Evolutionary conservation across 2,329 filamentous ascomycete genomes (phyloP).

Genomic region (Colletotrichum sp.): DNA sequence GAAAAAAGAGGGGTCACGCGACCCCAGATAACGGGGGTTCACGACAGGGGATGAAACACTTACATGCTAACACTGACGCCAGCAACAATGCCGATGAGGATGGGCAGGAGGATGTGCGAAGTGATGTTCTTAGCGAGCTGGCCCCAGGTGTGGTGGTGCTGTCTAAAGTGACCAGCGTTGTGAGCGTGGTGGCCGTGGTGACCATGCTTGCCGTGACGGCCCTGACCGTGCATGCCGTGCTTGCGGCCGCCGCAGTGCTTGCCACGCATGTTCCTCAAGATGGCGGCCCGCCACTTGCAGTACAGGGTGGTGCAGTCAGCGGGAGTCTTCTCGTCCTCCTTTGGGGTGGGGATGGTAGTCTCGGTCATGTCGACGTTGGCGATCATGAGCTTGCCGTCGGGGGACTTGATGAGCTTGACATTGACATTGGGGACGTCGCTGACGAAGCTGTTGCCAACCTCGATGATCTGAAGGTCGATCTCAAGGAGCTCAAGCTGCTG

Average conservation of each 20-base stretch:
- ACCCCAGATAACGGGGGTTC: background rate
- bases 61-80: constrained; percentile 72
- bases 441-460: constrained; percentile 62
- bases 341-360: constrained; percentile 18
- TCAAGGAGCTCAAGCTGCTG: constrained; percentile 57
- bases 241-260: constrained; percentile 44
- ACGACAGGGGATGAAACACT: constrained; percentile 29
- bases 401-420: constrained; percentile 66
- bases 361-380: constrained; percentile 47
- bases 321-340: constrained; percentile 26
- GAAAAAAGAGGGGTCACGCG: background rate
- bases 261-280: constrained; percentile 37
- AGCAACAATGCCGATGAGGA: constrained; percentile 71
- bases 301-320: constrained; percentile 47
- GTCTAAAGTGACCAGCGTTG: constrained; percentile 30
- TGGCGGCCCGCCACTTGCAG: constrained; percentile 60
- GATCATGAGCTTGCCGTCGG: constrained; percentile 60
- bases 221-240: constrained; percentile 25
- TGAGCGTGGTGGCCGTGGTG: constrained; percentile 30
- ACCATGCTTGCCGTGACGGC: constrained; percentile 23
- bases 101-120: constrained; percentile 69
- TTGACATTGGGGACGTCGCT: constrained; percentile 60
- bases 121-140: constrained; percentile 60
- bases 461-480: constrained; percentile 63
- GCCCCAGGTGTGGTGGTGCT: constrained; percentile 43